These are phyloP conservation scores for Skeletonema tropicum DNA, from an alignment of 108 stramenopile genomes.

Conservation along the genomic window DNA sequence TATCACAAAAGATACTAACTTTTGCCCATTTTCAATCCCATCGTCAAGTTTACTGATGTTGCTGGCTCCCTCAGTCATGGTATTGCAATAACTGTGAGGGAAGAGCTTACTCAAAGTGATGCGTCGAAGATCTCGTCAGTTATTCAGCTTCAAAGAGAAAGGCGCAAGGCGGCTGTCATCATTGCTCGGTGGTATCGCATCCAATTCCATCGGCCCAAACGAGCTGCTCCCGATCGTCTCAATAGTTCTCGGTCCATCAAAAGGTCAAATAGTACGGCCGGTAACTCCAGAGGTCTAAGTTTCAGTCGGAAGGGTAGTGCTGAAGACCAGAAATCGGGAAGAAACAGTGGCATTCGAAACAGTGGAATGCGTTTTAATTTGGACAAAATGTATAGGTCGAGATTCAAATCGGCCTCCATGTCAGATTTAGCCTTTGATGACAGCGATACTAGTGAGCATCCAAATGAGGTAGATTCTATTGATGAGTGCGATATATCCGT, in stretches of 20 bases:
- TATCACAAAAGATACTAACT: background rate
- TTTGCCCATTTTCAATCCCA: background rate
- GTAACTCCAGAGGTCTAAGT: conserved; percentile 8
- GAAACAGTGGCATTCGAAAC: background rate
- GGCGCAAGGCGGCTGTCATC: conserved; percentile 26
- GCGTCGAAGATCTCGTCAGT: conserved; percentile 16
- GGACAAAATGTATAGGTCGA: conserved; percentile 22
- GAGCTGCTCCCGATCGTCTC: background rate
- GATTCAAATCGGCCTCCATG: conserved; percentile 18
- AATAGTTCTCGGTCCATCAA: background rate
- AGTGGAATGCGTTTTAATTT: conserved; percentile 14
- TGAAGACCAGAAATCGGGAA: background rate
- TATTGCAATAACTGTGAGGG: conserved; percentile 44
- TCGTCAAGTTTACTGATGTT: conserved; percentile 48
- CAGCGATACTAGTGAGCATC: conserved; percentile 13
- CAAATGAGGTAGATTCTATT: conserved; percentile 18
- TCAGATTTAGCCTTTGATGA: conserved; percentile 23
- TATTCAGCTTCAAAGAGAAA: conserved; percentile 27
- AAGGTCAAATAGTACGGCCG: conserved; percentile 10
- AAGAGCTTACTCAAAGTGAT: conserved; percentile 34
- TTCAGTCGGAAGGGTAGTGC: conserved; percentile 12
- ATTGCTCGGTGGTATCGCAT: conserved; percentile 43
- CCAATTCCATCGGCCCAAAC: conserved; percentile 4
- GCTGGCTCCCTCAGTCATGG: conserved; percentile 52
- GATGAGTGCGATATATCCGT: background rate